These are phyloP conservation scores for Elongisporangium prolatum DNA, from an alignment of 352 stramenopile genomes.

Conservation along the genomic window DNA sequence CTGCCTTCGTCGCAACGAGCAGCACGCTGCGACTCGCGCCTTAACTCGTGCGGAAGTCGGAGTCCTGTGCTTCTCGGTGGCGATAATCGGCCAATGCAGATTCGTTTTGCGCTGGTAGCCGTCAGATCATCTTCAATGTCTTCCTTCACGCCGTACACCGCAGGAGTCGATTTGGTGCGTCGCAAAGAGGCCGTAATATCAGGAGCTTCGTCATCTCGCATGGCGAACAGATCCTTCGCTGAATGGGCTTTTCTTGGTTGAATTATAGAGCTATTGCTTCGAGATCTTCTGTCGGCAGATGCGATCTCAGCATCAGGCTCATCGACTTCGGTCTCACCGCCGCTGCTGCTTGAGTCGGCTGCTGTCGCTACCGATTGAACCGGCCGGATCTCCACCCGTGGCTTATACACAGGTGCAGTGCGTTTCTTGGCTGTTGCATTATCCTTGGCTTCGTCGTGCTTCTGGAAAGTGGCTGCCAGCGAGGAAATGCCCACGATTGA, in stretches of 20 bases:
- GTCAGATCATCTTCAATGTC: neutral
- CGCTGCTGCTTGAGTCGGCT: conserved; percentile 18
- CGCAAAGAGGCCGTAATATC: neutral
- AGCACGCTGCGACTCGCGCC: neutral
- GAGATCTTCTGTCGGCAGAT: neutral
- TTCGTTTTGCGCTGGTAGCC: neutral
- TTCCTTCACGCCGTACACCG: neutral
- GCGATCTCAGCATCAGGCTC: neutral
- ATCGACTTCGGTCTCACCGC: conserved; percentile 1
- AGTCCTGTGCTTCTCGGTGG: neutral
- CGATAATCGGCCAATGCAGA: neutral
- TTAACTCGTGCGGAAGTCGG: neutral
- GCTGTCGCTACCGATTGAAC: conserved; percentile 8
- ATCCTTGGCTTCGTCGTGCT: conserved; percentile 12
- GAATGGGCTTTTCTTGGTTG: neutral
- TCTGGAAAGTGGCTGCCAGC: conserved; percentile 49
- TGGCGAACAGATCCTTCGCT: neutral
- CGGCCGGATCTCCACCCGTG: conserved; percentile 8
- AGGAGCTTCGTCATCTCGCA: neutral
- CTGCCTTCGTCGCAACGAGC: neutral
- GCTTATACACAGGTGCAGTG: conserved; percentile 34
- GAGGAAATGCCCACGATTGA: conserved; percentile 34
- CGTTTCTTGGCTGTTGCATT: conserved; percentile 20
- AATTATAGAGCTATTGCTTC: neutral
- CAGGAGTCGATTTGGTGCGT: neutral